These are phyloP conservation scores for Polygonum aviculare DNA, from an alignment of 148 eudicot genomes.

Conservation along the genomic window DNA sequence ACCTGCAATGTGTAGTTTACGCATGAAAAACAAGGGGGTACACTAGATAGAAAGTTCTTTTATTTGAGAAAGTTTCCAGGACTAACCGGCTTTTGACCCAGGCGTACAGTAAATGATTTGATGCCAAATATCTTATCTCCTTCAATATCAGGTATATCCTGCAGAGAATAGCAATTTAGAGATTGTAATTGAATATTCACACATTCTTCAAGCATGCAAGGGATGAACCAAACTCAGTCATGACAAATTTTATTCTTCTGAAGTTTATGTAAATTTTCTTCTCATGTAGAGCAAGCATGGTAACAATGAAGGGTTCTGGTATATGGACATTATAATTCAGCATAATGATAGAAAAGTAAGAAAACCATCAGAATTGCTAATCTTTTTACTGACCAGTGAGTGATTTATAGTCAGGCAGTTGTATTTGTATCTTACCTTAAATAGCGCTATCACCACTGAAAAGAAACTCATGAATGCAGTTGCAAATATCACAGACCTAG, in stretches of 20 bases:
- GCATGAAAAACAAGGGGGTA: background rate
- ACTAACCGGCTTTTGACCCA: conserved; percentile 93
- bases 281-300: background rate
- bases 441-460: conserved; percentile 93
- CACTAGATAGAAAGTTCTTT: conserved; percentile 8
- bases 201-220: background rate
- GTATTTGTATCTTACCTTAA: conserved; percentile 52
- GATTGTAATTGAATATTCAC: background rate
- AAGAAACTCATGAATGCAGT: conserved; percentile 99
- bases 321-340: background rate
- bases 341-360: background rate
- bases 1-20: conserved; percentile 42
- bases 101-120: conserved; percentile 75
- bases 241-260: background rate
- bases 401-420: background rate
- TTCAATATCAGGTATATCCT: conserved; percentile 98
- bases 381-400: background rate
- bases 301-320: too few relatives aligned
- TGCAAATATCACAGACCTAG: conserved; percentile 84
- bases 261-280: background rate
- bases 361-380: background rate
- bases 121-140: conserved; percentile 95
- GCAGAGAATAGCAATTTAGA: conserved; percentile 12
- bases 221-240: background rate
- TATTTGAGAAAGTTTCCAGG: background rate